Evolutionary conservation across 208 protist species (phyloP).

Genomic region (Crithidia acanthocephali): DNA sequence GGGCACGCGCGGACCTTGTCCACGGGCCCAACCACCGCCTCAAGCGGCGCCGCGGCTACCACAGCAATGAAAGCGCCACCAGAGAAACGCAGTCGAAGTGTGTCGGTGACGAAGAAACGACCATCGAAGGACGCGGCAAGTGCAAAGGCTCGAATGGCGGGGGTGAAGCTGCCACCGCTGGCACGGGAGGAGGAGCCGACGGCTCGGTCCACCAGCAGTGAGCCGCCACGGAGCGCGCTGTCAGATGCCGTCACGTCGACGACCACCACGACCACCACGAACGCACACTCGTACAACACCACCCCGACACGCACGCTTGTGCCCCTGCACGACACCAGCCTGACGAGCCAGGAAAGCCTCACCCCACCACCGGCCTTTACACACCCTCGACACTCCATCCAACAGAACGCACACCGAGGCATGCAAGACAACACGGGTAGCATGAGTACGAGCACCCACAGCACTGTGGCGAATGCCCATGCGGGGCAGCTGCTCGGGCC

Average conservation of each 20-base stretch:
- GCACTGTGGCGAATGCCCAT: neutral
- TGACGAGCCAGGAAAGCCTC: neutral
- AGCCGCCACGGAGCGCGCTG: neutral
- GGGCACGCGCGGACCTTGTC: neutral
- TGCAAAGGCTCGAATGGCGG: neutral
- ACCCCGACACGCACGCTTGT: neutral
- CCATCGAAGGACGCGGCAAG: neutral
- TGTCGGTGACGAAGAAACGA: slow-evolving; percentile 1
- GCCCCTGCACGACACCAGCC: neutral
- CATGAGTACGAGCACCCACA: neutral
- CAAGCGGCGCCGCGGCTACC: neutral
- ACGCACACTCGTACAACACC: neutral
- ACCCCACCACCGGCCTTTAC: neutral
- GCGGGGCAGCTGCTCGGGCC: neutral
- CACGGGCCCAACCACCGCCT: neutral
- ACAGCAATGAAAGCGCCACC: no score
- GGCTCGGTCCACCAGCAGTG: neutral
- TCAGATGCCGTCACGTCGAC: no score
- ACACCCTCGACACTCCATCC: no score
- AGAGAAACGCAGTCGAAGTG: neutral
- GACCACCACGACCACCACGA: neutral
- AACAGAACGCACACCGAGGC: no score
- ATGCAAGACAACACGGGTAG: neutral
- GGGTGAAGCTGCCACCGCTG: slow-evolving; percentile 10
- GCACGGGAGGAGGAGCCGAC: neutral